Percentiles rank a stretch among this genome's conserved stretches.
phyloP scores from a whole-genome alignment of 768 basidiomycete genomes.

The Mycena albidolilacea region DNA sequence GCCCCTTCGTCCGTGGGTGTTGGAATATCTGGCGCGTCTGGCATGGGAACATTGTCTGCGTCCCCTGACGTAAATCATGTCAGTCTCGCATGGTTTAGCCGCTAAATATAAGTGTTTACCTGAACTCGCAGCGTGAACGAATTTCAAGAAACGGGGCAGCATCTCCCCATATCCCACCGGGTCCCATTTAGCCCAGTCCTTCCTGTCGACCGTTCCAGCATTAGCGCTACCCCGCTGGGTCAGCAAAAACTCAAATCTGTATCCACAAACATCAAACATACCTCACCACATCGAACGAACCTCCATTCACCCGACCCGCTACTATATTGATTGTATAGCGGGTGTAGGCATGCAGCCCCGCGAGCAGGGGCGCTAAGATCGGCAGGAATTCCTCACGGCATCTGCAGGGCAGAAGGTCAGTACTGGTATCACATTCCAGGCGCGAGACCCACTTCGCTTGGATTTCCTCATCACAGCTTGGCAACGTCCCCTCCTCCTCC shows the following conservation, averaged over 20 bases:
- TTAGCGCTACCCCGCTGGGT: background rate
- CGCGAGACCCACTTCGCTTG: background rate
- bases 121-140: background rate
- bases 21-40: too few relatives aligned
- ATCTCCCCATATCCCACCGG: background rate
- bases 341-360: background rate
- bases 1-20: too few relatives aligned
- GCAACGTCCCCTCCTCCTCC: background rate
- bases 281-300: background rate
- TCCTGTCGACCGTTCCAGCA: background rate
- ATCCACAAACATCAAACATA: background rate
- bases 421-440: background rate
- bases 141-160: conserved; percentile 3
- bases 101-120: background rate
- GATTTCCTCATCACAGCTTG: background rate
- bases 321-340: background rate
- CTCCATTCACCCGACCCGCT: background rate
- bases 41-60: too few relatives aligned
- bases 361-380: background rate
- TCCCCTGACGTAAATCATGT: too few relatives aligned
- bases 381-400: background rate
- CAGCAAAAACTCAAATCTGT: too few relatives aligned
- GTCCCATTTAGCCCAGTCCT: conserved; percentile 11
- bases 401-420: background rate
- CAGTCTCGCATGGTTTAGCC: too few relatives aligned